phyloP scores from a whole-genome alignment of 345 rosid species.

The Eucalyptus shirleyi region DNA sequence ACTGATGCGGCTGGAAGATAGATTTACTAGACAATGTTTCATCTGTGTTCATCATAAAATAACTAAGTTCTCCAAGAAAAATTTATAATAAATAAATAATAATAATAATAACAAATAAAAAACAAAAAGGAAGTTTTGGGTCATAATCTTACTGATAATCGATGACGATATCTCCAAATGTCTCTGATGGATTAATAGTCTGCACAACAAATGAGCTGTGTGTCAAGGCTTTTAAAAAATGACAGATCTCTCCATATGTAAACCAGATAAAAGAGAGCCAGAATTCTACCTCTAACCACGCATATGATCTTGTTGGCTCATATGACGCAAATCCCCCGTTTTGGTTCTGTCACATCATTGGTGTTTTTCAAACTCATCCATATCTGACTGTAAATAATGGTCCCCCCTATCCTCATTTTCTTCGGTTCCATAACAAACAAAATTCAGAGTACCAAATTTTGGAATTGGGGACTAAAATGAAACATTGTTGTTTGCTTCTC shows the following conservation, averaged over 20 bases:
- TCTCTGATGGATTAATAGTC: constrained; percentile 61
- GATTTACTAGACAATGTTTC: neutral
- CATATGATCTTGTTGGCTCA: constrained; percentile 64
- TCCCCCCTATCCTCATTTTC: neutral
- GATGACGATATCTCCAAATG: constrained; percentile 56
- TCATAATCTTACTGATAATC: constrained; percentile 46
- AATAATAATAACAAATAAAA: neutral
- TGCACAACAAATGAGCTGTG: neutral
- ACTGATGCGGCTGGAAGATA: neutral
- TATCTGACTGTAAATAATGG: neutral
- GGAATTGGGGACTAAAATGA: neutral
- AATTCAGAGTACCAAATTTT: neutral
- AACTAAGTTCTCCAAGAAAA: neutral
- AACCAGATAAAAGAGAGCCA: neutral
- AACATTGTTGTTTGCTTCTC: neutral
- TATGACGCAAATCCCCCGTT: constrained; percentile 70
- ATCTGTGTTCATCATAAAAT: neutral
- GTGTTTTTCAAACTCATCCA: neutral
- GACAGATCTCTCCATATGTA: neutral
- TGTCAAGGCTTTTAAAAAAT: neutral
- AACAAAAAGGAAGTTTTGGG: neutral
- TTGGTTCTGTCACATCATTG: constrained; percentile 15
- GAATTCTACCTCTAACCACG: constrained; percentile 45
- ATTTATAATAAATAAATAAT: neutral
- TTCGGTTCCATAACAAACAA: neutral